A percentile compares a stretch with the other conserved stretches of the same genome.
Conservation (phyloP, 2,329 filamentous ascomycete species). For the Cordyceps cicadae region DNA sequence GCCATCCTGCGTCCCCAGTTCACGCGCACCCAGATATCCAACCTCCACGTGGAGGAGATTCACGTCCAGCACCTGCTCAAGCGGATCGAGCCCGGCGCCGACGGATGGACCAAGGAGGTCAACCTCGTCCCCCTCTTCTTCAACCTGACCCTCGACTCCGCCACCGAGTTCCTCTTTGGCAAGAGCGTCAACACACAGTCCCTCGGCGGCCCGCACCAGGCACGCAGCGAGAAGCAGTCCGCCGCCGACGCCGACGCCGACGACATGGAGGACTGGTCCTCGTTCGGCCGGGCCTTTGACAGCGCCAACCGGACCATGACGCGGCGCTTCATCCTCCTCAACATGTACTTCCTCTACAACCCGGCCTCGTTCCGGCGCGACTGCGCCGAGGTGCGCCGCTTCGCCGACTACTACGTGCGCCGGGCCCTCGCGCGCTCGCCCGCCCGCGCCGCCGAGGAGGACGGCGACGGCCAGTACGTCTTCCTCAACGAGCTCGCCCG, state of each 20-base stretch:
- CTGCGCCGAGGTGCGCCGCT: slow-evolving; percentile 1
- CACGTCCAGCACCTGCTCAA: slow-evolving; percentile 15
- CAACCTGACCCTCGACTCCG: slow-evolving; percentile 35
- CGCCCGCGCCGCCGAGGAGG: background rate
- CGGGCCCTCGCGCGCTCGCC: slow-evolving; percentile 1
- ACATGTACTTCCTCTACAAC: slow-evolving; percentile 2
- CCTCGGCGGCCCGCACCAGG: slow-evolving; percentile 5
- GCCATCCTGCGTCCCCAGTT: slow-evolving; percentile 22
- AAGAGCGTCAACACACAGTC: slow-evolving; percentile 35
- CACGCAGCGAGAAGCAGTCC: background rate
- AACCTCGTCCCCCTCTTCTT: slow-evolving; percentile 39
- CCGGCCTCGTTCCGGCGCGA: background rate
- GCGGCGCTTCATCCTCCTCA: background rate
- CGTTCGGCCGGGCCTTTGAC: slow-evolving; percentile 3
- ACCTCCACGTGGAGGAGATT: slow-evolving; percentile 17
- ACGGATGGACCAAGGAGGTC: slow-evolving; percentile 16
- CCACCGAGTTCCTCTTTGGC: slow-evolving; percentile 51
- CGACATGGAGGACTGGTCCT: slow-evolving; percentile 1
- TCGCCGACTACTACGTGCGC: slow-evolving; percentile 8
- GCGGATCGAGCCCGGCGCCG: background rate
- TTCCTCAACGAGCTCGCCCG: slow-evolving; percentile 16
- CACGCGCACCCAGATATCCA: slow-evolving; percentile 16
- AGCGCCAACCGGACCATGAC: background rate
- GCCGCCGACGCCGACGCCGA: background rate
- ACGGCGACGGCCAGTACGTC: slow-evolving; percentile 1